These are phyloP conservation scores for Solanum hybrid DNA, from an alignment of 305 asterid genomes.

Conservation along the genomic window DNA sequence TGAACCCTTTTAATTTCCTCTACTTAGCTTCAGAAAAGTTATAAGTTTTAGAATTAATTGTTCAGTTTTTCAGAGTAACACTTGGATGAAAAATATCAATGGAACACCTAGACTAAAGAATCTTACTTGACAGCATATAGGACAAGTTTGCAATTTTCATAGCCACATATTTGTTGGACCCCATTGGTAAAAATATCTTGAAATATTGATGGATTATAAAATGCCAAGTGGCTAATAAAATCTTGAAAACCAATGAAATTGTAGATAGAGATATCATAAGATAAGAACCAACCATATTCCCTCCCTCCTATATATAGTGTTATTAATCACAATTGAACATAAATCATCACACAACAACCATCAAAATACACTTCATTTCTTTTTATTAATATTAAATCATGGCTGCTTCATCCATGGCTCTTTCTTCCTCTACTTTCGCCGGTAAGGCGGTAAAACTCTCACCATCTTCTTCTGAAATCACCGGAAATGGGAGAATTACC, in stretches of 20 bases:
- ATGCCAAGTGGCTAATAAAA: background rate
- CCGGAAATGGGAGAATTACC: background rate
- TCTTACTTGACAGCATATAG: background rate
- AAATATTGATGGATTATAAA: background rate
- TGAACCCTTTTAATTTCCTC: background rate
- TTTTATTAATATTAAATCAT: background rate
- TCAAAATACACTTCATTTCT: background rate
- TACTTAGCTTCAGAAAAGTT: background rate
- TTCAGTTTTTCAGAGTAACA: background rate
- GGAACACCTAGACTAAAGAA: background rate
- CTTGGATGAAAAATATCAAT: background rate
- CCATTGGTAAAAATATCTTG: background rate
- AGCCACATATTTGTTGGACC: slow-evolving; percentile 6
- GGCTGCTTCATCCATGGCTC: slow-evolving; percentile 11
- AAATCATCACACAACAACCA: background rate
- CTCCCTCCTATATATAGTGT: background rate
- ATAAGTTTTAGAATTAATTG: background rate
- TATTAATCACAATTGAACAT: background rate
- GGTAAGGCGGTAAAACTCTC: background rate
- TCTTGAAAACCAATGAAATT: slow-evolving; percentile 8
- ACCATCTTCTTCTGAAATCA: background rate
- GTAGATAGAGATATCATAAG: background rate
- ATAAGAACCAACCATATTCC: background rate
- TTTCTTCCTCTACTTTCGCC: slow-evolving; percentile 2
- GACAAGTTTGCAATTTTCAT: background rate